phyloP scores from a whole-genome alignment of 495 filamentous ascomycete species.

The Aeminium ludgeri region DNA sequence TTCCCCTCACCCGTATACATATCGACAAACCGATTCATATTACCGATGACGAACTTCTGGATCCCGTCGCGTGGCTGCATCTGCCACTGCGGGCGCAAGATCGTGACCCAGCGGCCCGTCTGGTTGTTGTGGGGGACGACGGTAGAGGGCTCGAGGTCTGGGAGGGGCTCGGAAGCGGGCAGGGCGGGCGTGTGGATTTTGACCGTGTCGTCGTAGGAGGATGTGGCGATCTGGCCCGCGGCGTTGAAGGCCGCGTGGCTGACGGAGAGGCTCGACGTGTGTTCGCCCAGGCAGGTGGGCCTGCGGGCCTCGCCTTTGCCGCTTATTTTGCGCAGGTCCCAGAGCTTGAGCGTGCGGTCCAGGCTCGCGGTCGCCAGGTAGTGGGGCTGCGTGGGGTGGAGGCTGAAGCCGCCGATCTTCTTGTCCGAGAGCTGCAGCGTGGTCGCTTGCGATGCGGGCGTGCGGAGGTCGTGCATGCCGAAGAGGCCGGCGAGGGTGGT shows the following conservation, averaged over 20 bases:
- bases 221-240: slow-evolving; percentile 69
- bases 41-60: slow-evolving; percentile 80
- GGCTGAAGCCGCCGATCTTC: slow-evolving; percentile 86
- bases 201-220: slow-evolving; percentile 85
- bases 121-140: slow-evolving; percentile 84
- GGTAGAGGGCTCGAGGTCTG: slow-evolving; percentile 50
- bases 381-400: slow-evolving; percentile 62
- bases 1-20: slow-evolving; percentile 64
- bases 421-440: slow-evolving; percentile 65
- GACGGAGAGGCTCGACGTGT: slow-evolving; percentile 67
- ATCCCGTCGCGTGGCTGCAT: slow-evolving; percentile 52
- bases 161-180: slow-evolving; percentile 33
- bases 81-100: slow-evolving; percentile 89
- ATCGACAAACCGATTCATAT: slow-evolving; percentile 96
- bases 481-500: slow-evolving; percentile 68
- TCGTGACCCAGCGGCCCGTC: slow-evolving; percentile 68
- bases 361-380: slow-evolving; percentile 81
- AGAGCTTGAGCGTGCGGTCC: slow-evolving; percentile 76
- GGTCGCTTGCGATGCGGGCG: slow-evolving; percentile 31
- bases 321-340: slow-evolving; percentile 76
- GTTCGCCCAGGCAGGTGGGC: slow-evolving; percentile 61
- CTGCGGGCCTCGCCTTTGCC: slow-evolving; percentile 30
- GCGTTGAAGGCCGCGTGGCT: slow-evolving; percentile 79
- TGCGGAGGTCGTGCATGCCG: slow-evolving; percentile 61
- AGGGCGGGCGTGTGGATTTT: slow-evolving; percentile 54